These are phyloP conservation scores for Diaporthe velutina DNA, from an alignment of 2,329 filamentous ascomycete species.

Conservation along the genomic window DNA sequence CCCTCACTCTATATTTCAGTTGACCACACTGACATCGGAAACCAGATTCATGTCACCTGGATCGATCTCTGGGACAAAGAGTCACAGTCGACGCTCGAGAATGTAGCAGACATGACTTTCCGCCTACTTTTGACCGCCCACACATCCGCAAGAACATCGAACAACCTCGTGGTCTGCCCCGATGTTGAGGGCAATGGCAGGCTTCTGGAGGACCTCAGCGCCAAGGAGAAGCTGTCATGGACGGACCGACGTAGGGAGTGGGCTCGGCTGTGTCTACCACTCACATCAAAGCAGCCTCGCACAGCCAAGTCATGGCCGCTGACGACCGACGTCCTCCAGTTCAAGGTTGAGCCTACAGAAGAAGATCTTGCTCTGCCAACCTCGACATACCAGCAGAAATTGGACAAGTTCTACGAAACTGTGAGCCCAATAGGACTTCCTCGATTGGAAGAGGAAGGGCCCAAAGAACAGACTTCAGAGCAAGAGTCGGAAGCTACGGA, in stretches of 20 bases:
- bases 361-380: conserved; percentile 33
- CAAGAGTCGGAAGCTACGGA: not conserved
- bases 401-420: not conserved
- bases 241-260: conserved; percentile 50
- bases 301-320: conserved; percentile 3
- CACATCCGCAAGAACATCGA: conserved; percentile 41
- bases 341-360: conserved; percentile 25
- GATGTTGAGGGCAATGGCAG: conserved; percentile 42
- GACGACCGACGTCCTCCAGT: conserved; percentile 27
- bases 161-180: conserved; percentile 42
- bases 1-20: not conserved
- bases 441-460: not conserved
- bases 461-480: not conserved
- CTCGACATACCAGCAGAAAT: conserved; percentile 15
- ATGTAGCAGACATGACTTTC: conserved; percentile 57
- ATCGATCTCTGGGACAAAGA: conserved; percentile 47
- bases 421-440: conserved; percentile 26
- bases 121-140: conserved; percentile 58
- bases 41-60: conserved; percentile 56
- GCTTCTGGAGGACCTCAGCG: conserved; percentile 48
- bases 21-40: conserved; percentile 29
- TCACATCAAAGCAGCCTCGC: conserved; percentile 1
- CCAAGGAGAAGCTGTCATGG: conserved; percentile 52
- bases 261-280: conserved; percentile 46
- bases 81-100: conserved; percentile 49